A percentile compares a stretch with the other conserved stretches of the same genome.
These are phyloP conservation scores for Yarrowia alimentaria DNA, from an alignment of 805 yeast genomes.

Conservation along the genomic window DNA sequence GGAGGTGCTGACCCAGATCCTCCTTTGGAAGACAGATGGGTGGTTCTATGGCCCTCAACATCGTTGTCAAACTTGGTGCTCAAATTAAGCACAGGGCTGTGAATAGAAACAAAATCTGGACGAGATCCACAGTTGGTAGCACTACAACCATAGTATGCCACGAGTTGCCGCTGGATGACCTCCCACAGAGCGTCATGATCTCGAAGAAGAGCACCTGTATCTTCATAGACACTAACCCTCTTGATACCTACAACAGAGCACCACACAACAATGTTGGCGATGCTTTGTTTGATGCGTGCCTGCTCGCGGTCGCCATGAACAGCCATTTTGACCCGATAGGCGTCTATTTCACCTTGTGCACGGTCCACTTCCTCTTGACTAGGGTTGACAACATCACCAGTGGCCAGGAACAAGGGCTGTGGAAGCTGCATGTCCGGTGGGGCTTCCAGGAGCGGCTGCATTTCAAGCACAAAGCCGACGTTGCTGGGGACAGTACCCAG, in stretches of 20 bases:
- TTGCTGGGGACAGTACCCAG: slow-evolving; percentile 12
- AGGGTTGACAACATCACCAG: slow-evolving; percentile 26
- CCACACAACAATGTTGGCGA: slow-evolving; percentile 28
- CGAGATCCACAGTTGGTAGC: slow-evolving; percentile 13
- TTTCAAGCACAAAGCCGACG: slow-evolving; percentile 11
- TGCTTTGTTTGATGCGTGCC: slow-evolving; percentile 21
- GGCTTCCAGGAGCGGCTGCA: slow-evolving; percentile 11
- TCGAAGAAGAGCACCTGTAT: slow-evolving; percentile 12
- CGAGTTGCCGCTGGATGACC: slow-evolving; percentile 16
- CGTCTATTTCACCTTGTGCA: slow-evolving; percentile 14
- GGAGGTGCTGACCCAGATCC: slow-evolving; percentile 8
- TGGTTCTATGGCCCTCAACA: background rate
- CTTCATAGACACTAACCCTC: slow-evolving; percentile 26
- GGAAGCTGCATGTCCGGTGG: slow-evolving; percentile 11
- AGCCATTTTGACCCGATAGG: slow-evolving; percentile 13
- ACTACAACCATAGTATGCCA: slow-evolving; percentile 15
- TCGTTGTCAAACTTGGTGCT: slow-evolving; percentile 1
- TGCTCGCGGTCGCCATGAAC: slow-evolving; percentile 27
- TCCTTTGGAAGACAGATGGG: slow-evolving; percentile 4
- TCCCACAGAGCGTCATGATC: slow-evolving; percentile 20
- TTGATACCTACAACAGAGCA: slow-evolving; percentile 19
- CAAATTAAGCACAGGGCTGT: slow-evolving; percentile 2
- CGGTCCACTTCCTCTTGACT: slow-evolving; percentile 14
- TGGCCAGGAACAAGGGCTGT: slow-evolving; percentile 3
- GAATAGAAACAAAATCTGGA: slow-evolving; percentile 11